Evolutionary conservation across 169 alveolate species (phyloP).

Genomic region (Amoebophrya sp.): DNA sequence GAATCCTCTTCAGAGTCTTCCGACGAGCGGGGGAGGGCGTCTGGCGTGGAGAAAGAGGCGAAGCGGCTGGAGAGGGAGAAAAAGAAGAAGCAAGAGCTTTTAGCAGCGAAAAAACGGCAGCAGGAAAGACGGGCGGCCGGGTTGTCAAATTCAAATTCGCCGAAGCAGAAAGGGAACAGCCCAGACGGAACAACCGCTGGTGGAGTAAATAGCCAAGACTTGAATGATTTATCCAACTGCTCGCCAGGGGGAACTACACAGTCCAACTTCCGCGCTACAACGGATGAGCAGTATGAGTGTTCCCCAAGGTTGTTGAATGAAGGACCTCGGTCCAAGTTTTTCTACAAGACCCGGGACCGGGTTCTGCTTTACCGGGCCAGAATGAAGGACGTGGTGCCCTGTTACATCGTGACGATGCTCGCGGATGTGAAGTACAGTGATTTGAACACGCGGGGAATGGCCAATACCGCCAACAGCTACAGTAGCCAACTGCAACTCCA

Average conservation of each 20-base stretch:
- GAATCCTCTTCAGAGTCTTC: too few species aligned
- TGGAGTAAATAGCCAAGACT: too few species aligned
- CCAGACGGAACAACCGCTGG: too few species aligned
- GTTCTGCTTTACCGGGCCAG: not conserved
- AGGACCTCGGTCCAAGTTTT: too few species aligned
- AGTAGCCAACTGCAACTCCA: too few species aligned
- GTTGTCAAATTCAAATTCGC: not conserved
- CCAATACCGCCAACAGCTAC: too few species aligned
- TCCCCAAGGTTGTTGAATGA: too few species aligned
- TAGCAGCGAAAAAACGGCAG: not conserved
- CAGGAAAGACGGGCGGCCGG: not conserved
- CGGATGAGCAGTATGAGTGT: too few species aligned
- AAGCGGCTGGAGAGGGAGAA: not conserved
- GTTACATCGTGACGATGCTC: not conserved
- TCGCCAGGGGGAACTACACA: too few species aligned
- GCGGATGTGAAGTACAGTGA: not conserved
- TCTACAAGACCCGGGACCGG: not conserved
- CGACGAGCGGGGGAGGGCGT: not conserved
- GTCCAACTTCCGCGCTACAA: too few species aligned
- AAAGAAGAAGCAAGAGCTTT: not conserved
- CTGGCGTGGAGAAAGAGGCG: not conserved
- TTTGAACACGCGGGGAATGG: too few species aligned
- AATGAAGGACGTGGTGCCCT: not conserved
- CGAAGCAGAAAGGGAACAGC: not conserved
- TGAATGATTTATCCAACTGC: too few species aligned